Percentiles rank a stretch among this genome's conserved stretches.
Conservation (phyloP, 108 stramenopile genomes). For the Fragilaria radians region DNA sequence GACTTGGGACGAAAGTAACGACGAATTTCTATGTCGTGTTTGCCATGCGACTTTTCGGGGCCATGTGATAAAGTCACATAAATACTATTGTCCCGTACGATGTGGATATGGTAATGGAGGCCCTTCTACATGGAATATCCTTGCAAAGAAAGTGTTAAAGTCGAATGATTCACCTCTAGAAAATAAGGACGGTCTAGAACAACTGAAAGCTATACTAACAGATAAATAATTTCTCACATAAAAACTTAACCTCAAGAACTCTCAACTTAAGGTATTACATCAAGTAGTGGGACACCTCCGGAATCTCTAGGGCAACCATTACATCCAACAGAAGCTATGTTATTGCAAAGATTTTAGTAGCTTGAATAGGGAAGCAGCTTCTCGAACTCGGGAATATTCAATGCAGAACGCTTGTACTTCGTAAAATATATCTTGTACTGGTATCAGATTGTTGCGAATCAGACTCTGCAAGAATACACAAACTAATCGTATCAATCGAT, state of each 20-base stretch:
- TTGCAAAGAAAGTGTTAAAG: not conserved
- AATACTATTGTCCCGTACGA: not conserved
- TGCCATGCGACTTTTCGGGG: not conserved
- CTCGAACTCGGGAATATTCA: conserved; percentile 90
- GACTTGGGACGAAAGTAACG: too few relatives aligned
- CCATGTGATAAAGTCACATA: not conserved
- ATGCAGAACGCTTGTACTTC: conserved; percentile 97
- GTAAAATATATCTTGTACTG: conserved; percentile 89
- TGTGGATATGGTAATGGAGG: not conserved
- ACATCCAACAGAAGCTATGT: not conserved
- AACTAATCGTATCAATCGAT: conserved; percentile 92
- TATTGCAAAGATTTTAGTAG: conserved; percentile 51
- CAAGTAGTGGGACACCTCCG: not conserved
- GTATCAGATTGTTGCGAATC: conserved; percentile 89
- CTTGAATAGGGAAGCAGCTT: conserved; percentile 90
- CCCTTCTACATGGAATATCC: not conserved
- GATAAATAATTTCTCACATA: not conserved
- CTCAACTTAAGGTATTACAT: not conserved
- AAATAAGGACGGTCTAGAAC: not conserved
- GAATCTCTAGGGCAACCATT: not conserved
- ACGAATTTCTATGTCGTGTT: too few relatives aligned
- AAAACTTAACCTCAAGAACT: not conserved
- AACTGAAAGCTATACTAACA: not conserved
- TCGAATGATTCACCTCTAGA: not conserved
- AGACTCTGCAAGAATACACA: conserved; percentile 95